phyloP scores from a whole-genome alignment of 176 grass and related monocot species.

The Phoenix dactylifera region DNA sequence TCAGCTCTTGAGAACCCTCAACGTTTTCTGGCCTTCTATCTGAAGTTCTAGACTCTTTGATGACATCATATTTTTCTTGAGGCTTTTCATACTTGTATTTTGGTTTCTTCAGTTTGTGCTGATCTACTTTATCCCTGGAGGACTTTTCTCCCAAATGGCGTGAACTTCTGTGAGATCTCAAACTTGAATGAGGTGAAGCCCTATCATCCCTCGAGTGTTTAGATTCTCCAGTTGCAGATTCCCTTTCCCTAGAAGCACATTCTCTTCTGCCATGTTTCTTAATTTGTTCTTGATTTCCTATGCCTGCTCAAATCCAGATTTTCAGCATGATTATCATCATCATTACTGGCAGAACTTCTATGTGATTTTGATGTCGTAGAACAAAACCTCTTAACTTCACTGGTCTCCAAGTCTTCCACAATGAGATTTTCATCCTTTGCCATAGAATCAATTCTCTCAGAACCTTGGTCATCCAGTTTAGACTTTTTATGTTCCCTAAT shows the following conservation, averaged over 20 bases:
- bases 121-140: conserved; percentile 16
- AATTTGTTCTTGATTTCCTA: conserved; percentile 29
- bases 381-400: conserved; percentile 26
- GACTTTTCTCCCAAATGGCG: conserved; percentile 28
- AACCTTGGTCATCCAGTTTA: conserved; percentile 20
- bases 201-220: conserved; percentile 7
- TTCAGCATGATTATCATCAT: conserved; percentile 8
- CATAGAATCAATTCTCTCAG: conserved; percentile 19
- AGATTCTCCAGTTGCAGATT: conserved; percentile 1
- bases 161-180: conserved; percentile 49
- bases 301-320: conserved; percentile 25
- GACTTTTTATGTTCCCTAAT: conserved; percentile 37
- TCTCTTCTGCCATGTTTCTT: conserved; percentile 26
- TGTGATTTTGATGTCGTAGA: conserved; percentile 39
- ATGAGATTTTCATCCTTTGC: conserved; percentile 28
- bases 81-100: conserved; percentile 18
- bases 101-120: conserved; percentile 27
- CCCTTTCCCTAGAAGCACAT: conserved; percentile 26
- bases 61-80: background rate
- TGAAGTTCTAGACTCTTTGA: conserved; percentile 12
- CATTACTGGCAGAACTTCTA: conserved; percentile 13
- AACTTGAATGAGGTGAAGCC: conserved; percentile 30
- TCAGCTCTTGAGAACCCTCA: conserved; percentile 11
- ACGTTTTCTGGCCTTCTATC: conserved; percentile 17
- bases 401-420: conserved; percentile 16